Evolutionary conservation across 176 grass and related monocot genomes (phyloP).

Genomic region (Cenchrus purpureus): DNA sequence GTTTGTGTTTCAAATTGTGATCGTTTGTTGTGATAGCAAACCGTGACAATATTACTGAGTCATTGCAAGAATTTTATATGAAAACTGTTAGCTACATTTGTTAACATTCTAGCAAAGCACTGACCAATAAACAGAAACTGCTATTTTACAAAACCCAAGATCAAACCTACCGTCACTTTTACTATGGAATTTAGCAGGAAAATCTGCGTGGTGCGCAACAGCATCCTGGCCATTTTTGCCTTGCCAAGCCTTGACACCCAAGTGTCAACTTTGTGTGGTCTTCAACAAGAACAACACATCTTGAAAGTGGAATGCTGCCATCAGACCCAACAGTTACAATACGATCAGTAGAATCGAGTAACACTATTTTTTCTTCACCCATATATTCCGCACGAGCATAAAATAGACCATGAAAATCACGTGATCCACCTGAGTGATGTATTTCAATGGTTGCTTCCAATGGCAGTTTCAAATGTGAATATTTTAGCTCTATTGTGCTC

Average conservation of each 20-base stretch:
- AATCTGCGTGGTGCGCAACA: too few species aligned
- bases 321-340: neutral
- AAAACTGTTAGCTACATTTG: too few species aligned
- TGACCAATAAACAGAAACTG: too few species aligned
- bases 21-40: too few species aligned
- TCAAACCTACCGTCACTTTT: too few species aligned
- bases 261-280: neutral
- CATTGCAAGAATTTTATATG: too few species aligned
- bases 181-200: too few species aligned
- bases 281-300: neutral
- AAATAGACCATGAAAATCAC: neutral
- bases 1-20: too few species aligned
- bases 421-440: neutral
- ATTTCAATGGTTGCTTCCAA: conserved; percentile 4
- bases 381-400: neutral
- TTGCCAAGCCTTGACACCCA: neutral
- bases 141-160: too few species aligned
- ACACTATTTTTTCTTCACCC: conserved; percentile 5
- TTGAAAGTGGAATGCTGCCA: neutral
- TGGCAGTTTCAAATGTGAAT: neutral
- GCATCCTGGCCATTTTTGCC: neutral
- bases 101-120: neutral
- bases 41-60: too few species aligned
- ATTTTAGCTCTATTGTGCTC: conserved; percentile 18
- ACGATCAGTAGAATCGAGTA: neutral